Evolutionary conservation across 1,284 basidiomycete genomes (phyloP).

Genomic region (Trichosporon coremiiforme): DNA sequence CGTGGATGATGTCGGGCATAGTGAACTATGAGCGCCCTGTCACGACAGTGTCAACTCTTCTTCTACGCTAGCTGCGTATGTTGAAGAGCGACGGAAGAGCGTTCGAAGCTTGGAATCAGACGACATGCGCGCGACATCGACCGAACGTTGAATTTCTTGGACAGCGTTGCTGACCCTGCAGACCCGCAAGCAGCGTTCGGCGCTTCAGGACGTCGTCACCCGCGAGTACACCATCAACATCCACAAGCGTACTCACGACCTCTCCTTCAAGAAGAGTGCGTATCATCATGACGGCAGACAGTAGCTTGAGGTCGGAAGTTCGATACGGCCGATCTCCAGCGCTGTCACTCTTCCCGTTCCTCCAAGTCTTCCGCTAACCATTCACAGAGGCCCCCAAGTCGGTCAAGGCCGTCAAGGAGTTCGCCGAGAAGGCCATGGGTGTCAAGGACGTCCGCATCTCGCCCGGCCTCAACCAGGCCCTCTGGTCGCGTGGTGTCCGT

Average conservation of each 20-base stretch:
- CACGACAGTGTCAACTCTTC: too few species aligned
- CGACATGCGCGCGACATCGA: constrained; percentile 4
- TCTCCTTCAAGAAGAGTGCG: constrained; percentile 84
- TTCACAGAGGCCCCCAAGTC: constrained; percentile 73
- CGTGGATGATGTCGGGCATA: not conserved
- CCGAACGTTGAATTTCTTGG: not conserved
- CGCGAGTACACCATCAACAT: constrained; percentile 96
- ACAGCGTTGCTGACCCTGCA: constrained; percentile 47
- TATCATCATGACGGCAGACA: constrained; percentile 26
- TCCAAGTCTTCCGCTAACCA: constrained; percentile 23
- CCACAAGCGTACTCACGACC: constrained; percentile 87
- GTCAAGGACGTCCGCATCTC: constrained; percentile 88
- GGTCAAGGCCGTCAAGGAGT: constrained; percentile 85
- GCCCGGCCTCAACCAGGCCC: constrained; percentile 88
- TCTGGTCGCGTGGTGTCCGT: constrained; percentile 83
- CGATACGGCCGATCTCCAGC: too few species aligned
- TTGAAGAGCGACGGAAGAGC: too few species aligned
- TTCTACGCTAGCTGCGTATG: too few species aligned
- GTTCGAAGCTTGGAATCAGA: not conserved
- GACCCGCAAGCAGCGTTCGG: constrained; percentile 85
- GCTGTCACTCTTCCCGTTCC: too few species aligned
- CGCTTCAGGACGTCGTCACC: constrained; percentile 92
- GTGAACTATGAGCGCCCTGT: not conserved
- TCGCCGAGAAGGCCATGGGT: constrained; percentile 91
- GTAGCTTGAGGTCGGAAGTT: not conserved